Evolutionary conservation across 768 basidiomycete species (phyloP).

Genomic region (Krasilnikovozyma curviuscula): DNA sequence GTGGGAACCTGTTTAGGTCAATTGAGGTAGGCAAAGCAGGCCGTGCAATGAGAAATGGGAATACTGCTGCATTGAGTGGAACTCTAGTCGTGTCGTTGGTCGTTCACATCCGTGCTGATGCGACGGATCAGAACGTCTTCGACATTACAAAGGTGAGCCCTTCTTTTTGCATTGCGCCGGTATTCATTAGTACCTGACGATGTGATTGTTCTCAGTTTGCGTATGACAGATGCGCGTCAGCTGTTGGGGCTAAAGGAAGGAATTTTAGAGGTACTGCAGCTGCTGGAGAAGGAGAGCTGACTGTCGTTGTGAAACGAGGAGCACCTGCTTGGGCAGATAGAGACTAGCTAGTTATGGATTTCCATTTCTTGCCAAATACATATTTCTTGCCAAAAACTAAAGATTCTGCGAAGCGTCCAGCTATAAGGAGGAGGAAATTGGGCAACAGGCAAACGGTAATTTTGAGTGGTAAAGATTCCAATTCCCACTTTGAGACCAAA

Average conservation of each 20-base stretch:
- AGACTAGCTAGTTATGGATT: no score
- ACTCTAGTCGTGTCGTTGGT: conserved; percentile 55
- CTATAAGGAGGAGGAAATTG: no score
- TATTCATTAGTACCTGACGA: neutral
- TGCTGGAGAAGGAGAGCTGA: conserved; percentile 9
- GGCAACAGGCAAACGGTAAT: no score
- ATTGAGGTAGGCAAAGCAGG: neutral
- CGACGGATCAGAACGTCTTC: conserved; percentile 52
- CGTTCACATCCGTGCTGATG: conserved; percentile 47
- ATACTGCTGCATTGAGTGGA: conserved; percentile 2
- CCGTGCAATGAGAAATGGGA: conserved; percentile 4
- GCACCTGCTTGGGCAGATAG: neutral
- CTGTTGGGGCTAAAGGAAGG: neutral
- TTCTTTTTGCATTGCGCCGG: neutral
- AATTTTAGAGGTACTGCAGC: neutral
- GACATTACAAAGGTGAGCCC: conserved; percentile 12
- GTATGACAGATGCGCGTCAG: conserved; percentile 7
- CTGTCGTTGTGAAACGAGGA: conserved; percentile 8
- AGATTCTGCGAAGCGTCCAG: no score
- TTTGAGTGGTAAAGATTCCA: no score
- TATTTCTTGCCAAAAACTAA: no score
- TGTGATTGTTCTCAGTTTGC: conserved; percentile 6
- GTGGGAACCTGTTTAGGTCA: neutral
- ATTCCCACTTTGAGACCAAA: no score
- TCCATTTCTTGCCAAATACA: no score